Evolutionary conservation across 2,329 filamentous ascomycete genomes (phyloP), one percentile per base, ranked within the genome.

Genomic region (Alternaria triticimaculans): DNA sequence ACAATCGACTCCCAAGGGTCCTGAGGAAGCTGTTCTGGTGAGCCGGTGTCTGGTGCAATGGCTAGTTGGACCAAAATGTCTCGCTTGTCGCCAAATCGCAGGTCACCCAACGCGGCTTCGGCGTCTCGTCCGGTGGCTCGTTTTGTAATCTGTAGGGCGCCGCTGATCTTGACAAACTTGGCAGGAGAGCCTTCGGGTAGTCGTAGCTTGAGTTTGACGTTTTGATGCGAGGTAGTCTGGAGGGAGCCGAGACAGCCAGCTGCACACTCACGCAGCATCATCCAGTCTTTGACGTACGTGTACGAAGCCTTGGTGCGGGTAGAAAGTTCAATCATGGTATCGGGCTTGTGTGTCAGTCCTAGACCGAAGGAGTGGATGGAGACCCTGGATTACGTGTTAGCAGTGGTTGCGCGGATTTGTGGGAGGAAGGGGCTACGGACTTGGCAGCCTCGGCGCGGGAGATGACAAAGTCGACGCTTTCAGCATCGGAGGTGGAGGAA

Each of bases 211-310:
- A 99, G 87, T 84, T 97, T 97, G 61, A 96, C 96, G 76, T 98
- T 98, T 79, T 98, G 96, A 78, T 99, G 96, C n/a, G 96, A 98
- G 26, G 93, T 90, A 3, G 93, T 94, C 80, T 99, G 96, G 77
- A 98, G 87, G 14, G 93, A 90, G 50, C 96, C 96, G 26, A 99
- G 84, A 75, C 95, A 98, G 46, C 96, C 96, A 23, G 94, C 96
- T 48, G 97, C 87, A 78, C 96, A 98, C 80, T 99, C 96, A 26
- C 96, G 91, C 37, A 99, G 87, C 95, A 98, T 99, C 95, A 98
- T 98, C 96, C 96, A 99, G 80, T 99, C 96, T 82, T 98, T 99
- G 71, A 99, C 94, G 75, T 98, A 99, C 2, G 94, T 96, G 77
- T 98, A 99, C 1, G 94, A 96, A 5, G 94, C 96, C 82, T 98